These are phyloP conservation scores for Tephrocybe sp. DNA, from an alignment of 768 basidiomycete genomes.

Conservation along the genomic window DNA sequence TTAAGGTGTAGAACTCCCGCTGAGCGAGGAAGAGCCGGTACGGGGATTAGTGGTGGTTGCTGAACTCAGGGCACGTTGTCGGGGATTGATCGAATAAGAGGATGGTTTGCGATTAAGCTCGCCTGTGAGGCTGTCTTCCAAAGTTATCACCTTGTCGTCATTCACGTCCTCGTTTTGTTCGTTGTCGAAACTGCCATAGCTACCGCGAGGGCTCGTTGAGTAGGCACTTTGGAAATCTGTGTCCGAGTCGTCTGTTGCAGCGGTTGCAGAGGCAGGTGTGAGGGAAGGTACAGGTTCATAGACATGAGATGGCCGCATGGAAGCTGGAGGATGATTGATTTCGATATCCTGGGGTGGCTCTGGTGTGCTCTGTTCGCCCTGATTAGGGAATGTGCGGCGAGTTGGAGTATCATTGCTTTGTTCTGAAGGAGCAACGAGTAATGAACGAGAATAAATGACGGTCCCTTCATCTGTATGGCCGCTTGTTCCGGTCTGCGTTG, in stretches of 20 bases:
- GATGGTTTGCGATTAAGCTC: constrained; percentile 24
- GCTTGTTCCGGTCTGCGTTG: constrained; percentile 46
- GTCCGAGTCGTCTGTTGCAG: constrained; percentile 66
- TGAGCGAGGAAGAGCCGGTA: constrained; percentile 33
- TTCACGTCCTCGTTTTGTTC: constrained; percentile 27
- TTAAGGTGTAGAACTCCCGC: constrained; percentile 6
- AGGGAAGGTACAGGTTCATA: constrained; percentile 21
- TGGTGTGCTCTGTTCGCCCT: constrained; percentile 31
- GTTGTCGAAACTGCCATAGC: constrained; percentile 51
- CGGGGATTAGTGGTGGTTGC: constrained; percentile 36
- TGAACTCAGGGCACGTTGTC: constrained; percentile 60
- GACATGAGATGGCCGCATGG: constrained; percentile 7
- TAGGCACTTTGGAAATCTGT: constrained; percentile 88
- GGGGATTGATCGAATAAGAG: constrained; percentile 33
- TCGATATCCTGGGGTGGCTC: constrained; percentile 32
- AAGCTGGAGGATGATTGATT: constrained; percentile 27
- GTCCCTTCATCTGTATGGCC: constrained; percentile 29
- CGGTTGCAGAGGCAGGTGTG: constrained; percentile 20
- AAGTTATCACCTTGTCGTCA: constrained; percentile 15
- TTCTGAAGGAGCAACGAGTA: constrained; percentile 31
- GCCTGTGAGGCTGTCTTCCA: constrained; percentile 21
- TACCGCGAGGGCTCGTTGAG: constrained; percentile 69
- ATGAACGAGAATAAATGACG: constrained; percentile 22
- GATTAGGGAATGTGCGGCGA: constrained; percentile 36
- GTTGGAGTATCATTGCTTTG: constrained; percentile 40